Base-by-base conservation (phyloP, 805 yeast species). In the Cyberlindnera veronae region DNA sequence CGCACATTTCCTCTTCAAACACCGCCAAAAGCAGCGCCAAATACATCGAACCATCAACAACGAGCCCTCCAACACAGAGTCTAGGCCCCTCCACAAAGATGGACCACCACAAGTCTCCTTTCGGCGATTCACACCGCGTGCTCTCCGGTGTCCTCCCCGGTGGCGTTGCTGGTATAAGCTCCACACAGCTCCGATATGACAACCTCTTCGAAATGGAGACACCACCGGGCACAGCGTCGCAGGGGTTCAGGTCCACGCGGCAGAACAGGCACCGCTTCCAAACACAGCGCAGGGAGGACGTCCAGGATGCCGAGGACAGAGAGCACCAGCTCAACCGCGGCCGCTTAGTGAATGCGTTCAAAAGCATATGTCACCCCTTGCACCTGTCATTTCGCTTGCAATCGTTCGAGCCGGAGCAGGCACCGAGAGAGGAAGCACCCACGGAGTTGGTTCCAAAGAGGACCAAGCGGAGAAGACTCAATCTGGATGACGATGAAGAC, bases 401-500 rank as follows among this genome's bases (percentile, higher is more conserved):
- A n/a, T n/a, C n/a, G n/a, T n/a, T n/a, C n/a, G n/a, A n/a, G n/a
- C n/a, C n/a, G n/a, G n/a, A n/a, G n/a, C n/a, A n/a, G n/a, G n/a
- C n/a, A n/a, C n/a, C n/a, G n/a, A n/a, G n/a, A n/a, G n/a, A n/a
- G n/a, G n/a, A n/a, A n/a, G n/a, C n/a, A n/a, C n/a, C n/a, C n/a
- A n/a, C n/a, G n/a, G n/a, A n/a, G n/a, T n/a, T n/a, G n/a, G n/a
- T n/a, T n/a, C n/a, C 20, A 15, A 16, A 11, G 20, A 30, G 19
- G 56, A 8, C 19, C 51, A 50, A 22, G 53, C 48, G 18, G 51
- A 52, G 18, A 59, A 53, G 18, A 58, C 53, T 24, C 53, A 55
- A 14, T 61, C 53, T 13, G 45, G 50, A 14, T 23, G 81, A 72
- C 27, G 81, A 74, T 13, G 50, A 38, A 7, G 48, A 39, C 0